Evolutionary conservation across 345 rosid species (phyloP), one percentile per base, ranked within the genome.

Genomic region (Euclidium syriacum): DNA sequence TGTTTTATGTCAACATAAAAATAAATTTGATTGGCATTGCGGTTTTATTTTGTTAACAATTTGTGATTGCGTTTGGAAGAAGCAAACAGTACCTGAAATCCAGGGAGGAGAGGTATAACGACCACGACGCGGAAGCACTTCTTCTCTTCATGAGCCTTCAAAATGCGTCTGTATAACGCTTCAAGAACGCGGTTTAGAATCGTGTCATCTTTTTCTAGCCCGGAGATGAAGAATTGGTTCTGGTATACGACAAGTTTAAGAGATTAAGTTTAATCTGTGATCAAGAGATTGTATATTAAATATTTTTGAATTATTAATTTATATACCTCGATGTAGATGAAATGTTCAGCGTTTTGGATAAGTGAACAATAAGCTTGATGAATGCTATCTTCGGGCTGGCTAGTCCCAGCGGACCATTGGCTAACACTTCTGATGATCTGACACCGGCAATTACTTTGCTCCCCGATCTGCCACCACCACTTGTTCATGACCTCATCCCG

Each of bases 141-240:
- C 18, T 79, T 54, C 70, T 86, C 95, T 62, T 85, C 78, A 62
- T 92, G 77, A 33, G 96, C 98, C 72, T 22, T 79, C 40, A 82
- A 3, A 65, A 92, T 87, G 52, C 95, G 87, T 57, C 63, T 77
- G 75, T 85, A 87, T 58, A 92, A 57, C 16, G 94, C 84, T 71
- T 89, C 96, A 0, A 65, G 49, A 29, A 92, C 81, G 0, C 96
- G 94, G 60, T 92, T 92, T 65, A 85, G 85, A 54, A 92, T 85
- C 1, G 68, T 70, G 18, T 89, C 96, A 35, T 92, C 96, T 61
- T 78, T 83, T 10, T 75, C 77, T 52, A 89, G 86, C 18, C 98
- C 98, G 15, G 96, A 92, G 74, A 92, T 87, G 78, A 87, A 82
- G 70, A 89, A 89, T 47, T 92, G 98, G 67, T 92, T 92, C 98